Conservation (phyloP, 2,329 filamentous ascomycete species). For the Aureobasidium uvarum region DNA sequence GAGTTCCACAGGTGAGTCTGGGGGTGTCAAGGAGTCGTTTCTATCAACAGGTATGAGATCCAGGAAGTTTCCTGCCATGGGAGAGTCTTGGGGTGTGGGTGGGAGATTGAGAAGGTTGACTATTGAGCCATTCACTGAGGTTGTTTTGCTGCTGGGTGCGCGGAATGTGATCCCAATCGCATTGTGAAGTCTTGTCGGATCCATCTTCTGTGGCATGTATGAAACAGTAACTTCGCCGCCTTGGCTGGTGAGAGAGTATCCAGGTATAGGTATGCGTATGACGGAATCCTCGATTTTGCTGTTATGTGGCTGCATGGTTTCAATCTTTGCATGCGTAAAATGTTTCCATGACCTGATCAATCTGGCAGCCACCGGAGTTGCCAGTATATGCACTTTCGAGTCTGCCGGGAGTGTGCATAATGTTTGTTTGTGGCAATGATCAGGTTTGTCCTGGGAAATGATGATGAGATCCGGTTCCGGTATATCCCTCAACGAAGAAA, state of each 20-base stretch:
- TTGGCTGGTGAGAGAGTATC: conserved; percentile 52
- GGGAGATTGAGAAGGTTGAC: conserved; percentile 43
- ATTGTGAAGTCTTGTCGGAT: conserved; percentile 61
- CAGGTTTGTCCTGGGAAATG: conserved; percentile 61
- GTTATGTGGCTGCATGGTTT: conserved; percentile 46
- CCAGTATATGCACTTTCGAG: conserved; percentile 62
- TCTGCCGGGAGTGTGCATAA: conserved; percentile 60
- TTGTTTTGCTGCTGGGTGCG: conserved; percentile 51
- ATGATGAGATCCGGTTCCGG: conserved; percentile 56
- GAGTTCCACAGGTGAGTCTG: conserved; percentile 28
- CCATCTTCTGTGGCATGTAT: conserved; percentile 60
- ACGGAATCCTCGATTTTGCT: conserved; percentile 43
- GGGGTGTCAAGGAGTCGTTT: background rate
- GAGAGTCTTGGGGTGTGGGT: conserved; percentile 27
- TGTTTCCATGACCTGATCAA: conserved; percentile 67
- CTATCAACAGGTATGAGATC: background rate
- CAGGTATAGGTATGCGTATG: conserved; percentile 54
- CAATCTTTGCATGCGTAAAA: conserved; percentile 55
- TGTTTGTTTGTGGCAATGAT: conserved; percentile 69
- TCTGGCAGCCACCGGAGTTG: conserved; percentile 63
- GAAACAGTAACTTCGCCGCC: conserved; percentile 70
- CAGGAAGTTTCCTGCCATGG: conserved; percentile 7
- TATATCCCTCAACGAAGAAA: conserved; percentile 57
- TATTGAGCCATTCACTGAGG: conserved; percentile 37
- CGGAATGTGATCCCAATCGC: conserved; percentile 72